Evolutionary conservation across 2,329 filamentous ascomycete genomes (phyloP), one percentile per base, ranked within the genome.

Genomic region (Pestalotiopsis sp.): DNA sequence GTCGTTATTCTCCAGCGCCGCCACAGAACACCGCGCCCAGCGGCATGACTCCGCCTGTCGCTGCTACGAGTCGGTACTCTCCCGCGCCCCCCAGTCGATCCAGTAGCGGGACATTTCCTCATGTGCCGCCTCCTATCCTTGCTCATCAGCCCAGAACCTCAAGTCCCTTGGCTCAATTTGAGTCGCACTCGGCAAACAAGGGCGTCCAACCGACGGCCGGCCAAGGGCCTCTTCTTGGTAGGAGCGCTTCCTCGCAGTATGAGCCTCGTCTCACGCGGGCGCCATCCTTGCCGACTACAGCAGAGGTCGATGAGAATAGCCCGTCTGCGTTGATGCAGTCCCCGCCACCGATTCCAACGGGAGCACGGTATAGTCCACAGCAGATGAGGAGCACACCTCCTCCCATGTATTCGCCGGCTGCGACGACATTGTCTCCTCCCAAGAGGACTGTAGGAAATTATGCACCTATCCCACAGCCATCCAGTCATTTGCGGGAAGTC

Each of bases 91-190:
- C 80, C 23, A 76, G 80, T 6, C 83, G 85, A 13, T 78, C 81
- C 2, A 70, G 77, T 5, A 79, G 76, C 23, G 78, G 80, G n/a
- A 81, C 78, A 60, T 85, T 86, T 31, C 74, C 80, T 6, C 79
- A 78, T 23, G 76, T 80, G 1, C 78, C 83, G 9, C 82, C 85
- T 31, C 80, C 86, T 14, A 78, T 83, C 49, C 80, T 90, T 56
- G 81, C 88, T 61, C 88, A 91, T 74, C 85, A 89, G 70, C 89
- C 90, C 9, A 83, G 90, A 71, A 91, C 90, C 1, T 91, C 89
- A 1, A 92, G 90, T 71, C 90, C 90, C 0, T 78, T 91, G 69
- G 89, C 89, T 5, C 88, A 91, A 72, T 91, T 90, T 69, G 89
- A 91, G 12, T 83, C 82, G 7, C 81, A 82, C 66, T 76, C 78